Percentiles rank a stretch among this genome's conserved stretches.
phyloP scores from a whole-genome alignment of 805 yeast genomes.

The Ascoidea asiatica region DNA sequence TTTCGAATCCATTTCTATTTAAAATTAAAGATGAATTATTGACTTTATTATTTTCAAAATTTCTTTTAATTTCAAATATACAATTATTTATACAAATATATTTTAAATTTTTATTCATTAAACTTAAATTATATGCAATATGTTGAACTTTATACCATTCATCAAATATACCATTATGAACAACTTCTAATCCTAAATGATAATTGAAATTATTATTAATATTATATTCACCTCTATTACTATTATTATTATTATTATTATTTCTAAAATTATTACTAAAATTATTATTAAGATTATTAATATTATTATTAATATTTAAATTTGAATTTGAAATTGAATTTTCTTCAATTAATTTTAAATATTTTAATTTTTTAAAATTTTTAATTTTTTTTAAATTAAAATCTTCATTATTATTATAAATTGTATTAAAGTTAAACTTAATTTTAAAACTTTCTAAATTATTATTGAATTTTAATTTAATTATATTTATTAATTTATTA shows the following conservation, averaged over 20 bases:
- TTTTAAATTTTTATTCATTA: constrained; percentile 17
- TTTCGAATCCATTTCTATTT: not conserved
- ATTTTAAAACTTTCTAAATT: not conserved
- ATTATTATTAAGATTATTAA: not conserved
- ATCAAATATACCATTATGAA: constrained; percentile 40
- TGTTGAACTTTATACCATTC: constrained; percentile 45
- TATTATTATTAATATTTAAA: no score
- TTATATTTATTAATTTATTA: no score
- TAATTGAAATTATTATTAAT: no score
- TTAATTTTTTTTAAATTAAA: no score
- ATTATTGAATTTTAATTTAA: no score
- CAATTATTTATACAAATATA: constrained; percentile 37
- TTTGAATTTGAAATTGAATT: no score
- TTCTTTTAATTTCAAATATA: constrained; percentile 26
- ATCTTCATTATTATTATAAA: no score
- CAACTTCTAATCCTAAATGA: constrained; percentile 36
- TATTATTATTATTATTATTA: no score
- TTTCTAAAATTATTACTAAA: not conserved
- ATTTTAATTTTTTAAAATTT: no score
- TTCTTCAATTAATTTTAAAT: not conserved
- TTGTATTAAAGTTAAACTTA: no score
- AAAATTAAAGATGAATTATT: no score
- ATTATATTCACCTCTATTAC: no score
- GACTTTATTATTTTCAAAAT: not conserved
- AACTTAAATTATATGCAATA: constrained; percentile 28